Evolutionary conservation across 78 protist species (phyloP), one percentile per base, ranked within the genome.

Genomic region (Protostelium mycophagum): DNA sequence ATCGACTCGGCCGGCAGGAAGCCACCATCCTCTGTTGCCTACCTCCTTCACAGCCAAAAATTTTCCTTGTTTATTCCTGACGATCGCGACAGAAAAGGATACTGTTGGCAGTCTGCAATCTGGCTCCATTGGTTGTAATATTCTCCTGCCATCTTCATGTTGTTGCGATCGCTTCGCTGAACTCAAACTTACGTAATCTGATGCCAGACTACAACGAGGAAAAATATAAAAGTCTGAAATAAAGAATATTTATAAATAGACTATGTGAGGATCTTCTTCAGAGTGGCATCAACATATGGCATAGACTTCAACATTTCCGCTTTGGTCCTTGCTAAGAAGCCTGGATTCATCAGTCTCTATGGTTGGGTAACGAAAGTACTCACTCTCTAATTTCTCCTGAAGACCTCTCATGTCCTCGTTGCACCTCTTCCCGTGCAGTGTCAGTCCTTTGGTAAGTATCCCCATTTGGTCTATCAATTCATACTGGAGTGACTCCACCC

Each of bases 321-420:
- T 51, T 51, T 51, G 31, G 73, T 51, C 16, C 73, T 51, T 5
- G 73, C 73, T 16, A 51, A 16, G 73, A 51, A 51, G 16, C 16
- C 73, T 51, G 73, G 16, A 51, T 51, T 25, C 5, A 51, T 51
- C n/a, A n/a, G 73, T 51, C 31, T 25, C 5, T 51, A 51, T 16
- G 73, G 31, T 16, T 25, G 73, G 73, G 16, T 51, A 16, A 51
- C 16, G 73, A 51, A 51, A 16, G 31, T 5, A 16, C 73, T 51
- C 73, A 51, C 73, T 51, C 85, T 91, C 91, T 28, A 91, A 51
- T 88, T 88, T 91, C 87, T 92, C 94, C 51, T 92, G 91, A n/a
- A 92, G 73, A 36, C 94, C 94, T 88, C 91, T 85, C 36, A 92
- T 37, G 51, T 92, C 94, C 28, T 92, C 94, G 39, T 90, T 89